phyloP scores from a whole-genome alignment of 2,329 filamentous ascomycete species.

The Leptodontidium sp. region DNA sequence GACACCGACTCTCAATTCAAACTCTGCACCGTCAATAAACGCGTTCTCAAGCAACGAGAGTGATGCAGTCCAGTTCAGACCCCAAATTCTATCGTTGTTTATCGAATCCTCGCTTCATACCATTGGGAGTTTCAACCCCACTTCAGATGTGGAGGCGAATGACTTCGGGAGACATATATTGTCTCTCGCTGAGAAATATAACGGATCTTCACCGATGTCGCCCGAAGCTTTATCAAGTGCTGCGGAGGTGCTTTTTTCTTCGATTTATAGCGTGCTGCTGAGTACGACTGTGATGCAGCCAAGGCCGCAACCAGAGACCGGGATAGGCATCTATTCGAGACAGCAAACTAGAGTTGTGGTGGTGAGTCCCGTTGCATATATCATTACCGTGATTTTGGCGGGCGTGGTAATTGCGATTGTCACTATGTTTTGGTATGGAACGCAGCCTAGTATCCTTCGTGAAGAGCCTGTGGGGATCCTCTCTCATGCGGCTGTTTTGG shows the following conservation, averaged over 20 bases:
- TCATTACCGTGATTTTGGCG: neutral
- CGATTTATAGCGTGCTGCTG: conserved; percentile 1
- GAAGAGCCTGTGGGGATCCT: conserved; percentile 11
- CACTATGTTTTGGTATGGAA: conserved; percentile 4
- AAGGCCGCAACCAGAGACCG: neutral
- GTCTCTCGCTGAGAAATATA: neutral
- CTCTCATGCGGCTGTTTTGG: neutral
- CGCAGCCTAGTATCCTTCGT: neutral
- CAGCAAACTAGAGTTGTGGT: conserved; percentile 1
- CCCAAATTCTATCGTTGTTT: neutral
- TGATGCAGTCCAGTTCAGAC: neutral
- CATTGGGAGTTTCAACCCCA: conserved; percentile 6
- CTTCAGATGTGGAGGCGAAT: conserved; percentile 5
- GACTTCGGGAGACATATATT: conserved; percentile 3
- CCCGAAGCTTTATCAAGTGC: conserved; percentile 1
- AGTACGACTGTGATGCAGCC: conserved; percentile 9
- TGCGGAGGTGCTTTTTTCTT: neutral
- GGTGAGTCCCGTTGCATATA: conserved; percentile 5
- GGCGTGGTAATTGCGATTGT: neutral
- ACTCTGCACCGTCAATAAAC: neutral
- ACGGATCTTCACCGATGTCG: neutral
- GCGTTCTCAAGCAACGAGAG: neutral
- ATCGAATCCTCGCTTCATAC: neutral
- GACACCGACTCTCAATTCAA: neutral
- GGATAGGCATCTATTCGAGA: neutral